Base-by-base conservation (phyloP, 305 asterid species). In the Ilex paraguariensis region DNA sequence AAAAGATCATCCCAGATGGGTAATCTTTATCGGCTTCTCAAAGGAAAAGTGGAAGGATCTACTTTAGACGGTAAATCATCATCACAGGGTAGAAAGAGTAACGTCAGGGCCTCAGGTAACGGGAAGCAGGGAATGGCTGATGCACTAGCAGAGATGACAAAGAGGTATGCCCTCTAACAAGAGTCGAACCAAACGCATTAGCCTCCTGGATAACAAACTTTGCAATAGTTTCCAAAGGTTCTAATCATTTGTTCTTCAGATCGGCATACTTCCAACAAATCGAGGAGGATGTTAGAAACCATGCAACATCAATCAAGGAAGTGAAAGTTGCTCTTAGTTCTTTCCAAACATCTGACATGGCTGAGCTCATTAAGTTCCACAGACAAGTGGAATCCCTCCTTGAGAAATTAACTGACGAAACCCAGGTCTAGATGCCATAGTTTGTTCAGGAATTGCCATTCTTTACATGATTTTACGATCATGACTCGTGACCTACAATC, bases 1-100 rank as follows among this genome's bases (percentile, higher is more conserved):
- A 87, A 87, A 81, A 87, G 98, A 70, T 91, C 96, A 30, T 77
- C 98, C 3, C 95, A 91, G 61, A 87, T 91, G 92, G 95, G 95
- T 1, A 83, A 71, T 63, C 85, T 91, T 14, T 91, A 91, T 64
- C 79, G 96, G 40, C 79, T 81, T 64, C 95, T 91, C 30, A 91
- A 85, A 71, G 91, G 88, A 36, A 87, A 91, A 72, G 96, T 91
- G 45, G 98, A 91, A 81, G 98, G 96, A 32, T 74, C 90, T 9
- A 64, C 70, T 60, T 62, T 66, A 62, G 75, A 81, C 7, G 81
- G 75, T 33, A 88, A 78, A 77, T 65, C 85, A 17, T 65, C 85
- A 17, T 49, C 71, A 14, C 39, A 30, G 12, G 79, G 80, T 4
- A 82, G 88, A 64, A 81, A 75, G 66, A 83, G 90, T 56, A 64